Base-by-base conservation (phyloP, 345 rosid genomes). In the Rhizophora apiculata region DNA sequence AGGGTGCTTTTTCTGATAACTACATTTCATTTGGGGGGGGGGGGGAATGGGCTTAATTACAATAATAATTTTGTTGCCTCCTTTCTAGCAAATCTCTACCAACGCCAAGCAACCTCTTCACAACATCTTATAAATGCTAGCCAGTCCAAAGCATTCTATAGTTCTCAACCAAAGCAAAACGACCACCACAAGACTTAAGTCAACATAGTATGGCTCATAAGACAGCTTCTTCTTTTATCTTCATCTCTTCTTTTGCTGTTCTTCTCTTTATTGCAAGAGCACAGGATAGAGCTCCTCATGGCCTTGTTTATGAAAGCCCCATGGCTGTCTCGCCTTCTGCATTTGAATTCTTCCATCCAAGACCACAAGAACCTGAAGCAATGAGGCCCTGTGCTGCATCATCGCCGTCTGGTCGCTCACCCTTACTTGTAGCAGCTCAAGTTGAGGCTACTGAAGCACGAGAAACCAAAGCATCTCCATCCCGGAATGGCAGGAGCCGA, bases 271-370 rank as follows among this genome's bases (percentile, higher is more conserved):
- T 76, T 2, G 81, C 85, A 31, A 64, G 51, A 63, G 93, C 88
- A 20, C 88, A 92, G 73, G 91, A 70, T 26, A 83, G 99, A 81
- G 96, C 96, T 69, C 99, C 97, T 62, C 99, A 95, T 62, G 99
- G 99, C 2, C 77, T 95, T 0, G 84, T 68, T 61, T 69, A 86
- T 48, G 91, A 88, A 77, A 83, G 51, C 8, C 99, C 97, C 1
- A 34, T 66, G 69, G 91, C 96, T 2, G 87, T 95, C 65, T 80
- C 99, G 18, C 96, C 97, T 7, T 84, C 93, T 32, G 94, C 96
- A 10, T 83, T 82, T 70, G 87, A 86, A 8, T 95, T 95, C 81
- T 95, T 95, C 80, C 89, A 92, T 65, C 87, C 96, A 3, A 82
- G 83, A 66, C 72, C 83, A 19, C 80, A 68, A 64, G 72, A 72